Conservation (phyloP, 208 protist genomes). For the Leishmania amazonensis region DNA sequence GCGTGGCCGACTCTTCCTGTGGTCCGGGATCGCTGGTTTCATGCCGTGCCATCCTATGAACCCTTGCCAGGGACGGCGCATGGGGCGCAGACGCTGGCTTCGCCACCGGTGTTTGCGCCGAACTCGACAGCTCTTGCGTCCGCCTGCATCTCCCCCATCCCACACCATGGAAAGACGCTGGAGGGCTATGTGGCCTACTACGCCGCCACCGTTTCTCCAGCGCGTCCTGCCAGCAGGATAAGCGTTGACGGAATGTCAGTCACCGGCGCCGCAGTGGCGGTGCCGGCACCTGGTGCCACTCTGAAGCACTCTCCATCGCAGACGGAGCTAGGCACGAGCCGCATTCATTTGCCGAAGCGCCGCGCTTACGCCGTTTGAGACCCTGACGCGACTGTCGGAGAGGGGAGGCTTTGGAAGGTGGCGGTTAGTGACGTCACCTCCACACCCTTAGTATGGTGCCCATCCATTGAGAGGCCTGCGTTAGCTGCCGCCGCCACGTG, state of each 20-base stretch:
- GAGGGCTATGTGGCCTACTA: conserved; percentile 58
- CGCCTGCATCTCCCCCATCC: conserved; percentile 26
- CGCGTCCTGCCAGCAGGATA: conserved; percentile 2
- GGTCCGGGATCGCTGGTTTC: conserved; percentile 64
- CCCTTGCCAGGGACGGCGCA: conserved; percentile 75
- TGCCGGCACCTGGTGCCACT: background rate
- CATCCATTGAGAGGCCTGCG: background rate
- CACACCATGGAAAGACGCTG: conserved; percentile 38
- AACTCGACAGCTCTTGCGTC: conserved; percentile 40
- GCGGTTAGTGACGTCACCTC: background rate
- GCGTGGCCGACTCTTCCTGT: conserved; percentile 27
- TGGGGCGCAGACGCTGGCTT: conserved; percentile 32
- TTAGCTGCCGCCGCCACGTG: background rate
- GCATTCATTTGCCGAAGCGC: conserved; percentile 33
- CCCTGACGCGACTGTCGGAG: background rate
- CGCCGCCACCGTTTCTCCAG: conserved; percentile 7
- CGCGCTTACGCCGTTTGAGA: conserved; percentile 24
- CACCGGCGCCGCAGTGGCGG: background rate
- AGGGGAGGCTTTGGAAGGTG: background rate
- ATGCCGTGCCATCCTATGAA: conserved; percentile 68
- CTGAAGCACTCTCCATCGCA: background rate
- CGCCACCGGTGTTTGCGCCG: conserved; percentile 38
- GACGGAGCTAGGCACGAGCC: background rate
- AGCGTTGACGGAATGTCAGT: background rate
- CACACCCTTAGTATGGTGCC: background rate